Base-by-base conservation (phyloP, 441 rosid genomes). In the Pelargonium cotyledonis region DNA sequence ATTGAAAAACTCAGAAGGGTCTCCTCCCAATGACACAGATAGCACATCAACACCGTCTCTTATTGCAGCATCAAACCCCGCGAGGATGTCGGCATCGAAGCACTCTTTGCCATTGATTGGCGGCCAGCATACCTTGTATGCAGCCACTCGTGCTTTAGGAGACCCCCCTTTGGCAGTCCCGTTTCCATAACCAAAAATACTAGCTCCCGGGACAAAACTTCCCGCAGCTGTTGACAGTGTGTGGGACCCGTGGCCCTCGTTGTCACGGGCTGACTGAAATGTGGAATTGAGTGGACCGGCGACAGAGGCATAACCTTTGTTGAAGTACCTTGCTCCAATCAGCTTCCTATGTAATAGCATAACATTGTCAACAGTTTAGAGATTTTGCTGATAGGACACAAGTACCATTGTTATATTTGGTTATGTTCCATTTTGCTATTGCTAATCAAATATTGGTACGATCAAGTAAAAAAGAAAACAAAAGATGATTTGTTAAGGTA, bases 141-240 rank as follows among this genome's bases (percentile, higher is more conserved):
- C 77, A 1, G 70, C 85, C 16, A 80, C 80, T 16, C 78, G 77
- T 6, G 85, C 79, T 15, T 23, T 67, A 0, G 85, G 80, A 0
- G 80, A 78, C 9, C 84, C 84, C 3, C 85, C 80, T 72, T 76
- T 75, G 0, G 81, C 85, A 1, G 81, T 72, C 11, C 81, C 80
- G 1, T 73, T 74, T 1, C 77, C 79, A 19, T 35, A 0, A 0
- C 81, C 78, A 8, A 72, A 79, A 43, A 85, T 71, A 65, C 26
- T 82, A 21, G 79, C 89, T n/a, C 73, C 76, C 0, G 65, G 66
- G 21, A 85, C 94, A 31, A 79, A 86, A 57, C 43, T 79, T 2
- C 90, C 94, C 0, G 72, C 91, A 0, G 89, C 90, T 2, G 91
- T 88, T 3, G 94, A 86, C 14, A 88, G 72, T 2, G 89, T 86